Conservation (phyloP, 164 flowering plant genomes). For the Umbellularia californica region DNA sequence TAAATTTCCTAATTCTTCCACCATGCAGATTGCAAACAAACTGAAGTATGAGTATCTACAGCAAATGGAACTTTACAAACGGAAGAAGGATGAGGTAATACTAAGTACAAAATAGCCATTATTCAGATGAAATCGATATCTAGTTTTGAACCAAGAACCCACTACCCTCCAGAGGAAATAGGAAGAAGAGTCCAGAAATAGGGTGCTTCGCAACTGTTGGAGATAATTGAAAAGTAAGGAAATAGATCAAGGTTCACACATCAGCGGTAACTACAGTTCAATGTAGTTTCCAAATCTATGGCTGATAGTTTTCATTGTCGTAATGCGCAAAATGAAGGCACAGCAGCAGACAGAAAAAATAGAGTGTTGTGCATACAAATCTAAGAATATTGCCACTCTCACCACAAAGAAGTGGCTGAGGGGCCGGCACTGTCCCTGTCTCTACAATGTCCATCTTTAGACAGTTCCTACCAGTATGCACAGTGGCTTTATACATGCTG, state of each 20-base stretch:
- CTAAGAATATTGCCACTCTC: conserved; percentile 82
- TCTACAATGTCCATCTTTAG: too few species aligned
- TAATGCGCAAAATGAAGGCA: conserved; percentile 53
- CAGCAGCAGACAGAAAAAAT: conserved; percentile 42
- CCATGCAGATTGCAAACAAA: conserved; percentile 56
- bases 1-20: not conserved
- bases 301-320: not conserved
- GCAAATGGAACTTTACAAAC: conserved; percentile 79
- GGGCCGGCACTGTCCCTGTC: too few species aligned
- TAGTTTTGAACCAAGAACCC: conserved; percentile 35
- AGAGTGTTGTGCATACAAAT: conserved; percentile 66
- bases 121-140: too few species aligned
- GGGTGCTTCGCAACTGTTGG: conserved; percentile 86
- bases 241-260: conserved; percentile 54
- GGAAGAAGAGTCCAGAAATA: conserved; percentile 71
- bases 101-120: too few species aligned
- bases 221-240: conserved; percentile 87
- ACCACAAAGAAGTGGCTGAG: conserved; percentile 47
- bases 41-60: conserved; percentile 62
- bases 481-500: too few species aligned
- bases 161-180: conserved; percentile 52
- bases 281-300: not conserved
- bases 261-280: not conserved
- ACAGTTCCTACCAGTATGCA: too few species aligned
- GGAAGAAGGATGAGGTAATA: conserved; percentile 50